Evolutionary conservation across 2,329 filamentous ascomycete genomes (phyloP), one percentile per base, ranked within the genome.

Genomic region (Pseudogymnoascus sp.): DNA sequence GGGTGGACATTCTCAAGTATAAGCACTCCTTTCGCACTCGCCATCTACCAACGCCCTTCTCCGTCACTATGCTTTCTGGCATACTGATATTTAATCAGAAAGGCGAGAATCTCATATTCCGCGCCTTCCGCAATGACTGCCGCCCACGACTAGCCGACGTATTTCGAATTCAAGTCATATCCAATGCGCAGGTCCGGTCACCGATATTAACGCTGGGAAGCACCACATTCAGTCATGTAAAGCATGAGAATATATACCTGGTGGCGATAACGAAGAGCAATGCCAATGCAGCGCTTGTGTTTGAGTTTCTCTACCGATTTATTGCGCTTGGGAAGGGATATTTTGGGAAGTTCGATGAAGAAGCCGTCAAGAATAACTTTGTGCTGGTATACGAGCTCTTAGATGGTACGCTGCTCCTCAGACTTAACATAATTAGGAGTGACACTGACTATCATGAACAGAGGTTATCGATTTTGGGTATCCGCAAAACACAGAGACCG

Each of bases 341-440:
- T 78, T 99, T 99, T 82, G 93, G 90, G 74, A 97, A 97, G 78
- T 96, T 99, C 73, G 95, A 99, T 73, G 95, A 99, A 81, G 95
- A 99, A 79, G 93, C 95, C 63, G 93, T 99, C 70, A 99, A 99
- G 88, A 97, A 97, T 79, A 99, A 99, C 80, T 99, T 99, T 79
- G 95, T 99, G 67, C 82, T 99, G 68, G 92, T 99, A 40, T 99
- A 99, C 77, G 95, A 99, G 82, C 83, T 99, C 63, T 80, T 99
- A 62, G 95, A 99, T 76, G 91, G 91, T 95, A 73, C 66, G 79
- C 73, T 21, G 3, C 60, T 12, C 31, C 38, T 23, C 12, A 28
- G 31, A 40, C 45, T 25, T 45, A 18, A 37, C 21, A 35, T 55
- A 55, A 18, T 21, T n/a, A 61, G 18, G 43, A 31, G 18, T 12